Evolutionary conservation across 1,284 basidiomycete species (phyloP).

Genomic region (Pseudozyma pruni): DNA sequence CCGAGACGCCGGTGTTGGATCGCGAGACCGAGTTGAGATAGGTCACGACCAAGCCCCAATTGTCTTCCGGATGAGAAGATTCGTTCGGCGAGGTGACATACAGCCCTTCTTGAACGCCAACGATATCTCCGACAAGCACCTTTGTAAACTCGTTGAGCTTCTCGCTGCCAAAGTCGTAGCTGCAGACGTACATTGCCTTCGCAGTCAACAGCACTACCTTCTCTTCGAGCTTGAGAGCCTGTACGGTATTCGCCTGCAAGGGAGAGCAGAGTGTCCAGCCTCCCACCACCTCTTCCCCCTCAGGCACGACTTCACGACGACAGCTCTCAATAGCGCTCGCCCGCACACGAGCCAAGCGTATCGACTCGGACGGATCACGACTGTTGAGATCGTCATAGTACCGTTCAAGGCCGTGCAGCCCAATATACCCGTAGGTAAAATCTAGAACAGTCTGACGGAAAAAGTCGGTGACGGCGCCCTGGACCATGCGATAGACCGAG

Average conservation of each 20-base stretch:
- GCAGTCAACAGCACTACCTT: conserved; percentile 83
- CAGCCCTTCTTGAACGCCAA: conserved; percentile 78
- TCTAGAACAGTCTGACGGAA: conserved; percentile 78
- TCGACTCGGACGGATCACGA: conserved; percentile 87
- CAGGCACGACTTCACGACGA: conserved; percentile 63
- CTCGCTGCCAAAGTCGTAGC: conserved; percentile 77
- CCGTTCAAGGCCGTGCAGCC: conserved; percentile 39
- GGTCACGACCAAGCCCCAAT: conserved; percentile 59
- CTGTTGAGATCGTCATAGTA: conserved; percentile 74
- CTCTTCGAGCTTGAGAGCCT: conserved; percentile 74
- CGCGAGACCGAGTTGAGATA: conserved; percentile 44
- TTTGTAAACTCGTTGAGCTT: conserved; percentile 70
- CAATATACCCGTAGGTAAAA: conserved; percentile 49
- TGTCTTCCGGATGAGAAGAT: conserved; percentile 57
- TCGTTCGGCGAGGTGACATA: conserved; percentile 58
- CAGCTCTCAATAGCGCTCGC: conserved; percentile 55
- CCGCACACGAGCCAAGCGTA: conserved; percentile 85
- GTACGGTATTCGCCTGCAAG: conserved; percentile 79
- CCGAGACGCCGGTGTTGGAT: conserved; percentile 48
- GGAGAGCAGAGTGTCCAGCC: conserved; percentile 95
- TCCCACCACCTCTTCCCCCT: conserved; percentile 81
- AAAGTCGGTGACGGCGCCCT: conserved; percentile 82
- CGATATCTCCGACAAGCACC: conserved; percentile 84
- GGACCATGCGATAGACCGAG: conserved; percentile 55
- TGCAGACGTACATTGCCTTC: conserved; percentile 75